Conservation (phyloP, 192 early-diverging fungal genomes). For the Podila verticillata region DNA sequence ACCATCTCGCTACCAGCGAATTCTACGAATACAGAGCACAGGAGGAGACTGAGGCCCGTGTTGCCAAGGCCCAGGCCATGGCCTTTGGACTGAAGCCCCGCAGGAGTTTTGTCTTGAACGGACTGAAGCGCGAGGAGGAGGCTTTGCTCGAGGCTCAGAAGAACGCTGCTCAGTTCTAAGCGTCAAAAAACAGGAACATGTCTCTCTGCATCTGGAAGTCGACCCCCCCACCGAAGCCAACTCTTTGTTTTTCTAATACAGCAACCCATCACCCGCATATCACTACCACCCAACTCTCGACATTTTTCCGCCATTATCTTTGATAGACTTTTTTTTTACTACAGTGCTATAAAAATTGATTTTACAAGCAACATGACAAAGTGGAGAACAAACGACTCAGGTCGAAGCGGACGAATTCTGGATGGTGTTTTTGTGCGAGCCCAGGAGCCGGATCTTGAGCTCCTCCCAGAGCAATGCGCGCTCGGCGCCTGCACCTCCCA, state of each 20-base stretch:
- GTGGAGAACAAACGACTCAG: too few relatives aligned
- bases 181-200: too few relatives aligned
- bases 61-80: conserved; percentile 67
- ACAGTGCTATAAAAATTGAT: too few relatives aligned
- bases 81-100: conserved; percentile 53
- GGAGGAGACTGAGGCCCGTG: conserved; percentile 77
- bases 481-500: conserved; percentile 71
- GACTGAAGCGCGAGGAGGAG: conserved; percentile 49
- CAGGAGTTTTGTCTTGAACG: conserved; percentile 44
- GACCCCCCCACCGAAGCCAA: neutral
- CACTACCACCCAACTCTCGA: too few relatives aligned
- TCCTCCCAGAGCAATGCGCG: conserved; percentile 68
- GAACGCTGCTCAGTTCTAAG: conserved; percentile 34
- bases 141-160: conserved; percentile 36
- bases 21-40: conserved; percentile 85
- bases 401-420: neutral
- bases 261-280: too few relatives aligned
- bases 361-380: too few relatives aligned
- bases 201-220: too few relatives aligned
- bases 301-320: too few relatives aligned
- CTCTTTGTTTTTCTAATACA: neutral
- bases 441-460: conserved; percentile 53
- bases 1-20: conserved; percentile 77
- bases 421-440: neutral
- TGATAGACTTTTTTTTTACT: too few relatives aligned